Evolutionary conservation across 2,329 filamentous ascomycete genomes (phyloP).

Genomic region (Plectosphaerella plurivora): DNA sequence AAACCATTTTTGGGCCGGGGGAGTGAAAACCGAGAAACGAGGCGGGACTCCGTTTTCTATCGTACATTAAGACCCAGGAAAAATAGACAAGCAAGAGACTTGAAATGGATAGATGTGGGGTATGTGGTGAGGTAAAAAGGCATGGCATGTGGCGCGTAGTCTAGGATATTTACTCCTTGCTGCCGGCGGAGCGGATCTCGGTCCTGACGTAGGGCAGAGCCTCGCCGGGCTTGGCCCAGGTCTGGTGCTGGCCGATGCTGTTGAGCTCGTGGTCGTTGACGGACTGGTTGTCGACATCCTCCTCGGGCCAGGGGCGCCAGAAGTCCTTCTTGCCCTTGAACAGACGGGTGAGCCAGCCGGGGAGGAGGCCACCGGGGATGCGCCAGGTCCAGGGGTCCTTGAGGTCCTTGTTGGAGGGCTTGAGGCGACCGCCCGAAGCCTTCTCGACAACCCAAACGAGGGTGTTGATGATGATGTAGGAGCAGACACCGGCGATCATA

Average conservation of each 20-base stretch:
- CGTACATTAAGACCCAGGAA: too few species aligned
- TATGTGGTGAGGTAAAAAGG: too few species aligned
- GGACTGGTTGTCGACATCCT: constrained; percentile 4
- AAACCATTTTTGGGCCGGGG: too few species aligned
- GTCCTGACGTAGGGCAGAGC: not conserved
- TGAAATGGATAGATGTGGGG: too few species aligned
- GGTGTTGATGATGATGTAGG: constrained; percentile 73
- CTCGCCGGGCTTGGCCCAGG: not conserved
- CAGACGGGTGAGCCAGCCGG: constrained; percentile 66
- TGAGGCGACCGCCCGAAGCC: constrained; percentile 62
- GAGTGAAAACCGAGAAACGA: too few species aligned
- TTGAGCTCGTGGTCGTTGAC: constrained; percentile 11
- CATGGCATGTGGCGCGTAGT: too few species aligned
- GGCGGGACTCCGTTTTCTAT: too few species aligned
- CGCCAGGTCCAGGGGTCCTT: constrained; percentile 80
- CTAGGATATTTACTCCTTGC: not conserved
- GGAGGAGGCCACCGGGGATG: constrained; percentile 69
- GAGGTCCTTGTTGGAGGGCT: constrained; percentile 68
- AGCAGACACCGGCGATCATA: constrained; percentile 75
- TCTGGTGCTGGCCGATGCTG: not conserved
- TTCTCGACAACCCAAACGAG: constrained; percentile 65
- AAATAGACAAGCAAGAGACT: too few species aligned
- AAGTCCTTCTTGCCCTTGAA: constrained; percentile 67
- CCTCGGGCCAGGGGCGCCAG: constrained; percentile 47
- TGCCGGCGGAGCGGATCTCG: not conserved